Evolutionary conservation across 164 flowering plant species (phyloP), one percentile per base, ranked within the genome.

Genomic region (Akebia trifoliata): DNA sequence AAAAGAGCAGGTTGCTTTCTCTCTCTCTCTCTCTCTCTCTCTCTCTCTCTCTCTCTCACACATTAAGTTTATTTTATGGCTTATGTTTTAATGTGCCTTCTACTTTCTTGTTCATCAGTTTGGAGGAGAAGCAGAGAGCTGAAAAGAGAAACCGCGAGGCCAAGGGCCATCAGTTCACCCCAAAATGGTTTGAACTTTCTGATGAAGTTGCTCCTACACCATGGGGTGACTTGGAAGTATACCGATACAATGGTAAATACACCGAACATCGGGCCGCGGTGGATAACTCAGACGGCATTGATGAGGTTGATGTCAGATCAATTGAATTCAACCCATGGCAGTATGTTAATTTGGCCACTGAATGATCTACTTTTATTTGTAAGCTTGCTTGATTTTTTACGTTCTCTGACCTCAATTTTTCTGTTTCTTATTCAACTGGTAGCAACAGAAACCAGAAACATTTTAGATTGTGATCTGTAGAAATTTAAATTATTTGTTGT

Each of bases 71-170:
- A 3, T 18, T 30, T 38, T 51, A 18, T 21, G 36, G 24, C 1
- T 35, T 42, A 7, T 3, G 37, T 43, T 53, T 9, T 35, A 15
- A 4, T 46, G 9, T 31, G 15, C n/a, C 30, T 28, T 20, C 6
- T 18, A 15, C 26, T 30, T 20, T 9, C 2, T 42, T 18, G 48
- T 30, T 57, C 47, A 47, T 50, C 69, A 90, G 97, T 61, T 43
- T 90, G 77, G 97, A 90, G 73, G 97, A 87, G 74, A 82, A 74
- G 60, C 97, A 90, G 56, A 74, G 97, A 78, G 87, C 87, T 34
- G 97, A 90, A 69, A 90, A 81, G 82, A 75, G 76, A 70, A 73
- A 35, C 49, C 71, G 97, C 44, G 97, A 90, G 63, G 81, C 80
- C 8, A 78, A 79, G 49, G 82, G 79, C 6, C 78, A 88, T 24